Conservation (phyloP, 192 early-diverging fungal species). For the Backusella macrospora region DNA sequence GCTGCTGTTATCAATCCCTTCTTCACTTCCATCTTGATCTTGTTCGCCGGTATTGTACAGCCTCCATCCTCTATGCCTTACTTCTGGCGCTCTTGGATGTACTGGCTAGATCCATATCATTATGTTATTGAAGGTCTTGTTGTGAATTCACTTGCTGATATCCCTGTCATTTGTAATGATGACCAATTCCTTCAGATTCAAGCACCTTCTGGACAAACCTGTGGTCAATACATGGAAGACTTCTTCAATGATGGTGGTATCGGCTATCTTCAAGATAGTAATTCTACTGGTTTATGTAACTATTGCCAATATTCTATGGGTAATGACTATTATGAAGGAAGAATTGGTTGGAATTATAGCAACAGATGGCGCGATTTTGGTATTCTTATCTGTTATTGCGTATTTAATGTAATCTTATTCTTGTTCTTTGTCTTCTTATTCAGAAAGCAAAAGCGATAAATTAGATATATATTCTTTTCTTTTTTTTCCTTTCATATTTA, state of each 20-base stretch:
- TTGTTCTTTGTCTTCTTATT: conserved; percentile 44
- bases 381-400: conserved; percentile 60
- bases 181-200: conserved; percentile 58
- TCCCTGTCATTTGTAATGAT: conserved; percentile 49
- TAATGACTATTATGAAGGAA: conserved; percentile 53
- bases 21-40: conserved; percentile 62
- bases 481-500: not conserved
- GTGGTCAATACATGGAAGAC: conserved; percentile 51
- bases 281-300: conserved; percentile 46
- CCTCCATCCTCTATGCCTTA: conserved; percentile 59
- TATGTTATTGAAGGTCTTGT: conserved; percentile 69
- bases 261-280: conserved; percentile 9
- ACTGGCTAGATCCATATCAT: conserved; percentile 68
- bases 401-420: conserved; percentile 60
- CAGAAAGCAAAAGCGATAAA: conserved; percentile 32
- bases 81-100: conserved; percentile 71
- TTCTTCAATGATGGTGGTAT: conserved; percentile 20
- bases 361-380: conserved; percentile 74
- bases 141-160: conserved; percentile 58
- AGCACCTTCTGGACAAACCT: conserved; percentile 59
- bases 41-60: conserved; percentile 76
- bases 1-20: conserved; percentile 71
- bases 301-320: conserved; percentile 64
- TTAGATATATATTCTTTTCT: not conserved
- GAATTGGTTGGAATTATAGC: conserved; percentile 54